phyloP scores from a whole-genome alignment of 192 early-diverging fungal genomes.

The Chytriomyces sp. region DNA sequence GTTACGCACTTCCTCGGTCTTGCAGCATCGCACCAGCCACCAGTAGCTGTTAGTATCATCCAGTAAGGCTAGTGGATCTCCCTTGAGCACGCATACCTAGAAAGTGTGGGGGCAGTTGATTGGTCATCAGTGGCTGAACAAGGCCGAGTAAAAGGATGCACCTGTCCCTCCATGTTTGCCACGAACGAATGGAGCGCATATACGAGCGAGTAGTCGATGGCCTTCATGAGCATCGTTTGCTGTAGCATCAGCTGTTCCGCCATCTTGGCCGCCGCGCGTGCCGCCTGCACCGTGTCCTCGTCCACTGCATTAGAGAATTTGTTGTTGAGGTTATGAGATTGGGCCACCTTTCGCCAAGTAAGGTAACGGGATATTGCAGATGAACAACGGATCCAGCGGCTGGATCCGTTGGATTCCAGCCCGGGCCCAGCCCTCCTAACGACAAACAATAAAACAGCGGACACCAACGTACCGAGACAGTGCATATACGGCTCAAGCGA shows the following conservation, averaged over 20 bases:
- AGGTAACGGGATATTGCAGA: neutral
- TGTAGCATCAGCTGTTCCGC: constrained; percentile 18
- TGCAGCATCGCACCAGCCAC: constrained; percentile 63
- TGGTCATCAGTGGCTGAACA: constrained; percentile 29
- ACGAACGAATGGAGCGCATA: constrained; percentile 89
- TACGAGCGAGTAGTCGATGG: constrained; percentile 77
- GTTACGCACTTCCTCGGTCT: constrained; percentile 63
- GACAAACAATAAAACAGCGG: neutral
- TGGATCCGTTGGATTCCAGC: neutral
- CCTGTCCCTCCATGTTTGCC: constrained; percentile 82
- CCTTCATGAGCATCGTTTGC: constrained; percentile 8
- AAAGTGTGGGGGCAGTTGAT: neutral
- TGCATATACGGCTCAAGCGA: neutral
- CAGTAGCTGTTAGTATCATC: constrained; percentile 88
- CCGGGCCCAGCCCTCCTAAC: neutral
- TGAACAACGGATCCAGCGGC: too few species aligned
- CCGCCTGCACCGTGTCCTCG: constrained; percentile 11
- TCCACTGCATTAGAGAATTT: neutral
- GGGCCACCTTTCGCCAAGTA: neutral
- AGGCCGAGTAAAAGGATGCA: too few species aligned
- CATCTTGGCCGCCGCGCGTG: constrained; percentile 14
- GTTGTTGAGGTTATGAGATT: neutral
- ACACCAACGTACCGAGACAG: neutral
- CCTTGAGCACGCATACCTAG: constrained; percentile 70
- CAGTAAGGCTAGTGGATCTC: constrained; percentile 74